These are phyloP conservation scores for Boletus vinaceobasis DNA, from an alignment of 768 basidiomycete genomes.

Conservation along the genomic window DNA sequence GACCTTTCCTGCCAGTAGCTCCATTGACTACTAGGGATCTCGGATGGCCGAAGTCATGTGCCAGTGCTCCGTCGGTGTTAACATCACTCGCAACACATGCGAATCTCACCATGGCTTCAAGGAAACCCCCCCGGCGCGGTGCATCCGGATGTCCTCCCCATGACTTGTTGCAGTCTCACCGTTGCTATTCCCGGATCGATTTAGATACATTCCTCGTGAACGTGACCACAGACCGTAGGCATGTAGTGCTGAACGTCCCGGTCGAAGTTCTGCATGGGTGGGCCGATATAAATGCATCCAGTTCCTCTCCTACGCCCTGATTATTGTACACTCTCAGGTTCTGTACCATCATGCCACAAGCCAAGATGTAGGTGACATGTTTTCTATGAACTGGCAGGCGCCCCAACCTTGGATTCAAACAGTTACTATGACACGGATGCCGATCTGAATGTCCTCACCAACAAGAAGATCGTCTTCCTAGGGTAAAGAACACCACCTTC, in stretches of 20 bases:
- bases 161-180: constrained; percentile 16
- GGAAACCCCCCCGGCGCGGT: background rate
- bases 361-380: constrained; percentile 49
- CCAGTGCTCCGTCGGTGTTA: too few species aligned
- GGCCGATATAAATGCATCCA: constrained; percentile 1
- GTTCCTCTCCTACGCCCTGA: background rate
- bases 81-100: background rate
- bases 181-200: constrained; percentile 3
- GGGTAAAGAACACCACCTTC: constrained; percentile 37
- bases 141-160: constrained; percentile 9
- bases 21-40: constrained; percentile 24
- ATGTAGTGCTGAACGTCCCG: background rate
- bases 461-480: constrained; percentile 57
- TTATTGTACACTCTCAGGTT: background rate
- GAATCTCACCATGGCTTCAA: background rate
- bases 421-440: constrained; percentile 60
- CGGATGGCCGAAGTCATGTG: background rate
- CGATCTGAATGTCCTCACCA: constrained; percentile 43
- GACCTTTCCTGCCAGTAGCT: constrained; percentile 51
- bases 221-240: constrained; percentile 5
- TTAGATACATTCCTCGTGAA: constrained; percentile 3
- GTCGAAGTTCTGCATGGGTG: constrained; percentile 1
- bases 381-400: background rate
- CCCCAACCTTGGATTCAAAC: background rate
- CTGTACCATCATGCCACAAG: constrained; percentile 29